phyloP scores from a whole-genome alignment of 179 eudicot genomes.

The Camellia oleifera region DNA sequence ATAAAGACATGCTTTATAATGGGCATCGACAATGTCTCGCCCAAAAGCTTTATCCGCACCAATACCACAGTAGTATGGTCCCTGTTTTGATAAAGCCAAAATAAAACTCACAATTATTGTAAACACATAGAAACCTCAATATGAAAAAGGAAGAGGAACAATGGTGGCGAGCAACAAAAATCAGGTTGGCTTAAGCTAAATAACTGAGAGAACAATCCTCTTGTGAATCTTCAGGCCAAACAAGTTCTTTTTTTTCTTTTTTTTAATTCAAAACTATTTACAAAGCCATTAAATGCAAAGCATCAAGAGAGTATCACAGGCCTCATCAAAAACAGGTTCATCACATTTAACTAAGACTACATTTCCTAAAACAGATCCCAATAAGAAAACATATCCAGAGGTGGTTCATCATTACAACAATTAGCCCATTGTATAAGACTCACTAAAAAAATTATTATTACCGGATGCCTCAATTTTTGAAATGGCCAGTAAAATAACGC shows the following conservation, averaged over 20 bases:
- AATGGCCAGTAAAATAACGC: no score
- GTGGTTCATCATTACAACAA: neutral
- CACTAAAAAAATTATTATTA: no score
- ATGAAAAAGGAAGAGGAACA: neutral
- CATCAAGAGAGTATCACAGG: neutral
- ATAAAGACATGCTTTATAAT: slow-evolving; percentile 73
- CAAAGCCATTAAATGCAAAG: neutral
- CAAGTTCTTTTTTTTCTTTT: no score
- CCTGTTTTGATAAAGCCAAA: slow-evolving; percentile 30
- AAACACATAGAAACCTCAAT: neutral
- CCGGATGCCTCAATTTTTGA: no score
- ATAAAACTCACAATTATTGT: no score
- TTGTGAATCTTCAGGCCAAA: no score
- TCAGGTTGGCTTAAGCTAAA: neutral
- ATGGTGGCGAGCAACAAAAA: neutral
- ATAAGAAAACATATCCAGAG: neutral
- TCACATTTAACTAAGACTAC: neutral
- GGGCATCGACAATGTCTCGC: slow-evolving; percentile 64
- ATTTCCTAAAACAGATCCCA: neutral
- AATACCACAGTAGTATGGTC: slow-evolving; percentile 75
- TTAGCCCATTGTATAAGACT: neutral
- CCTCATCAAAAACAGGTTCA: neutral
- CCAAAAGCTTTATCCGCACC: slow-evolving; percentile 76
- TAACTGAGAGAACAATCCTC: neutral
- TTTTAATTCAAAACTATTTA: no score